Evolutionary conservation across 116 monocot genomes (phyloP).

Genomic region (Posidonia oceanica): DNA sequence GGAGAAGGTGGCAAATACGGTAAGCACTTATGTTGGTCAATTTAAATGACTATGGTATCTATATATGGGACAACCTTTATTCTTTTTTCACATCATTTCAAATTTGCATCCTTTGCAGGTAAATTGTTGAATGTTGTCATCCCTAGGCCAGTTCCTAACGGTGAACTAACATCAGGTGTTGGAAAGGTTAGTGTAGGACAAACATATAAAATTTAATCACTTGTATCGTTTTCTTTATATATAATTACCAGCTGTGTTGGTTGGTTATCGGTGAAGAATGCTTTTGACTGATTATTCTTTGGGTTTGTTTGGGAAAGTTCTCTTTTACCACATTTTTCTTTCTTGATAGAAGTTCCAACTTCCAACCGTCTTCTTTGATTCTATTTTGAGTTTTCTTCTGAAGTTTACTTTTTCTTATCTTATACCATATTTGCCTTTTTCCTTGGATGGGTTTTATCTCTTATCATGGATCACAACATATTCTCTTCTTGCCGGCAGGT

Average conservation of each 20-base stretch:
- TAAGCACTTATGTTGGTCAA: not conserved
- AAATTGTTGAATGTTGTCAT: constrained; percentile 67
- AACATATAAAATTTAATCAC: not conserved
- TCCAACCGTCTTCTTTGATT: too few relatives aligned
- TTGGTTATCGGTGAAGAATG: not conserved
- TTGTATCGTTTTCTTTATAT: not conserved
- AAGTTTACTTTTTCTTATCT: too few relatives aligned
- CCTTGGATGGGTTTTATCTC: not conserved
- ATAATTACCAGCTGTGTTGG: not conserved
- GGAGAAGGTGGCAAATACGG: constrained; percentile 84
- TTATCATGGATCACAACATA: not conserved
- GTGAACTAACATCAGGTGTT: constrained; percentile 47
- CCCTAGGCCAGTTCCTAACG: constrained; percentile 58
- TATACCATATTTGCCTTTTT: too few relatives aligned
- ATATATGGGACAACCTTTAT: not conserved
- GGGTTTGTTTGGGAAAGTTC: too few relatives aligned
- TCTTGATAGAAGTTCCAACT: too few relatives aligned
- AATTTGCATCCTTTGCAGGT: constrained; percentile 35
- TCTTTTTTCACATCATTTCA: not conserved
- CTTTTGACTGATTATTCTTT: too few relatives aligned
- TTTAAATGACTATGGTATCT: not conserved
- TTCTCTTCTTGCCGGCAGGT: constrained; percentile 28
- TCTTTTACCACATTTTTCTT: too few relatives aligned
- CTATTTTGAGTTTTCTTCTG: too few relatives aligned
- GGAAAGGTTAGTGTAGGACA: constrained; percentile 47